Evolutionary conservation across 805 yeast genomes (phyloP).

Genomic region (Candida suzukii): DNA sequence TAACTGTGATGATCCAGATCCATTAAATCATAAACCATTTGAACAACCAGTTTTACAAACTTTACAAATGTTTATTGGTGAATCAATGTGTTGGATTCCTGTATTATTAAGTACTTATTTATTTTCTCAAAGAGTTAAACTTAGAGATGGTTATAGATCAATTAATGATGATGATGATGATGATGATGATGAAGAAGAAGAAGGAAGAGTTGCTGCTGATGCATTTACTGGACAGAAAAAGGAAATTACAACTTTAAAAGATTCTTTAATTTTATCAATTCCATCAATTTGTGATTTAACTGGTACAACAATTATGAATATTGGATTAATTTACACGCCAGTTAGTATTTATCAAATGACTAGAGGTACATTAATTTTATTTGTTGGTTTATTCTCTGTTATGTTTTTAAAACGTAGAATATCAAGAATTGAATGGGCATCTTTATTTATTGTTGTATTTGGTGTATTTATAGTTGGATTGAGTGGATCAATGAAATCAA

Average conservation of each 20-base stretch:
- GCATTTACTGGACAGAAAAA: slow-evolving; percentile 1
- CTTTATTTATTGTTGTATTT: slow-evolving; percentile 52
- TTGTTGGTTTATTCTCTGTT: slow-evolving; percentile 68
- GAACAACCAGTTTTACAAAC: slow-evolving; percentile 80
- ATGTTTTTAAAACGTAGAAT: slow-evolving; percentile 50
- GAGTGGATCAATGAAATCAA: slow-evolving; percentile 42
- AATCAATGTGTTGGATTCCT: slow-evolving; percentile 35
- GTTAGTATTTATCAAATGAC: slow-evolving; percentile 82
- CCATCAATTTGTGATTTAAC: slow-evolving; percentile 68
- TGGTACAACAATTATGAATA: slow-evolving; percentile 69
- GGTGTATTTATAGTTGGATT: slow-evolving; percentile 72
- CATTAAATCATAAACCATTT: slow-evolving; percentile 37
- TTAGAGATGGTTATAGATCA: background rate
- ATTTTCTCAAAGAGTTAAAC: background rate
- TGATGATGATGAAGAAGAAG: background rate
- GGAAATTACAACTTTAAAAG: slow-evolving; percentile 12
- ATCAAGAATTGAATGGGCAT: slow-evolving; percentile 58
- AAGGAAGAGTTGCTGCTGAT: too few relatives aligned
- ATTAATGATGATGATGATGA: background rate
- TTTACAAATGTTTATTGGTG: slow-evolving; percentile 77
- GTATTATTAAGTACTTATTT: slow-evolving; percentile 6
- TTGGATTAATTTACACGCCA: slow-evolving; percentile 69
- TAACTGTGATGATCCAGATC: slow-evolving; percentile 41
- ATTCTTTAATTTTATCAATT: slow-evolving; percentile 35
- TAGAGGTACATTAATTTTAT: slow-evolving; percentile 69